Percentiles rank a stretch among this genome's conserved stretches.
phyloP scores from a whole-genome alignment of 352 stramenopile genomes.

The Phytophthora colocasiae region DNA sequence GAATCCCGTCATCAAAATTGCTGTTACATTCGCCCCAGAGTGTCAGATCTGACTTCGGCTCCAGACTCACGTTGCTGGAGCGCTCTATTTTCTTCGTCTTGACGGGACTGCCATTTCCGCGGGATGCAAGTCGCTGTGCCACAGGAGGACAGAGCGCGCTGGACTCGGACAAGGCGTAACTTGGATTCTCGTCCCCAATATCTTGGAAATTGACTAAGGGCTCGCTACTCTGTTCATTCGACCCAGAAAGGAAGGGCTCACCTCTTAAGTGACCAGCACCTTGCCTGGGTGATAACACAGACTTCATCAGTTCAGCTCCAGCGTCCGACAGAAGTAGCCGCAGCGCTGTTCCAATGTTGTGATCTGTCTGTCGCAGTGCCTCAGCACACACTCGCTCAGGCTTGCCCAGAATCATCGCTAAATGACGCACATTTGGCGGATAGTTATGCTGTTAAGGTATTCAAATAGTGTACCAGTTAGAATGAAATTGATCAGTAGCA shows the following conservation, averaged over 20 bases:
- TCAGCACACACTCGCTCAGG: conserved; percentile 62
- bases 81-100: conserved; percentile 51
- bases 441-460: conserved; percentile 34
- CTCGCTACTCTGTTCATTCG: conserved; percentile 13
- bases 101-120: conserved; percentile 49
- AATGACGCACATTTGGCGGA: conserved; percentile 49
- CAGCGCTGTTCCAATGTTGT: conserved; percentile 61
- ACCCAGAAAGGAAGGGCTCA: neutral
- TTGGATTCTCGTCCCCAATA: conserved; percentile 81
- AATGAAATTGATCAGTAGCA: conserved; percentile 1
- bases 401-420: conserved; percentile 59
- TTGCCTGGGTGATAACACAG: conserved; percentile 16
- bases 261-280: neutral
- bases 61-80: conserved; percentile 8
- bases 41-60: conserved; percentile 45
- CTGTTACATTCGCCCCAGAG: conserved; percentile 80
- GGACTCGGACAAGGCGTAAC: conserved; percentile 73
- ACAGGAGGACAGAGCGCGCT: conserved; percentile 41
- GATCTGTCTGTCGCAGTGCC: conserved; percentile 56
- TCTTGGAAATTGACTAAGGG: conserved; percentile 68
- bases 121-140: conserved; percentile 22
- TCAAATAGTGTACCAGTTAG: conserved; percentile 10
- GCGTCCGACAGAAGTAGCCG: conserved; percentile 60
- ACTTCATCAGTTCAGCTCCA: conserved; percentile 42
- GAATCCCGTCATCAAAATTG: conserved; percentile 65